Base-by-base conservation (phyloP, 2,329 filamentous ascomycete genomes). In the Pseudocercospora crystallina region DNA sequence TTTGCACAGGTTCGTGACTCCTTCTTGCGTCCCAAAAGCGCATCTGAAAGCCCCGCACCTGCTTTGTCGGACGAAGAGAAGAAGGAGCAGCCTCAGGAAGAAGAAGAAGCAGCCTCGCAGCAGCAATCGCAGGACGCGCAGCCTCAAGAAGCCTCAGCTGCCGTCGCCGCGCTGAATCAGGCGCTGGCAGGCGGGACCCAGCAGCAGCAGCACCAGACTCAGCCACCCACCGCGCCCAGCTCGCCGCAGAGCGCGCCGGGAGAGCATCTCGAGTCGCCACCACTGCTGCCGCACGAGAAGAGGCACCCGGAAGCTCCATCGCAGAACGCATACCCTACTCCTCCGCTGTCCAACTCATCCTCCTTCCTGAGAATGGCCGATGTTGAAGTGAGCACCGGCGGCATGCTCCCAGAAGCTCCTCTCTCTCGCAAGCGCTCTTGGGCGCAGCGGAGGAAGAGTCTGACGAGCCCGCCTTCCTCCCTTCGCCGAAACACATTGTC, bases 1-100 rank as follows among this genome's bases (percentile, higher is more conserved):
- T 96, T 97, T 82, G 87, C 87, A 78, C 94, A 99, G 92, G 94
- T 99, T 95, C 86, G 94, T 96, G 82, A 82, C 80, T 83, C 82
- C 78, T 83, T 85, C 63, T 53, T 67, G 65, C 62, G 62, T 65
- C 61, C 50, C 46, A 49, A 55, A 53, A 41, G 31, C 35, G 32
- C 47, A 50, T 47, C 47, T 49, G 49, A 51, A 43, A 65, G 65
- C 66, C 69, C 70, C 62, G 63, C 67, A 53, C 57, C 61, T 61
- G 57, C 64, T 53, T 54, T 57, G 43, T 43, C 60, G 44, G 44
- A 41, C 44, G 40, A 35, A 39, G 34, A 51, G 32, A 51, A 56
- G 47, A 43, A 53, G 34, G 43, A 48, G 47, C 53, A 45, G 38
- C 38, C 34, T 15, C 31, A 38, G 49, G 44, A 47, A 40, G 54